Percentiles rank a stretch among this genome's conserved stretches.
Evolutionary conservation across 768 basidiomycete species (phyloP).

Genomic region (Hygrocybe punicea): DNA sequence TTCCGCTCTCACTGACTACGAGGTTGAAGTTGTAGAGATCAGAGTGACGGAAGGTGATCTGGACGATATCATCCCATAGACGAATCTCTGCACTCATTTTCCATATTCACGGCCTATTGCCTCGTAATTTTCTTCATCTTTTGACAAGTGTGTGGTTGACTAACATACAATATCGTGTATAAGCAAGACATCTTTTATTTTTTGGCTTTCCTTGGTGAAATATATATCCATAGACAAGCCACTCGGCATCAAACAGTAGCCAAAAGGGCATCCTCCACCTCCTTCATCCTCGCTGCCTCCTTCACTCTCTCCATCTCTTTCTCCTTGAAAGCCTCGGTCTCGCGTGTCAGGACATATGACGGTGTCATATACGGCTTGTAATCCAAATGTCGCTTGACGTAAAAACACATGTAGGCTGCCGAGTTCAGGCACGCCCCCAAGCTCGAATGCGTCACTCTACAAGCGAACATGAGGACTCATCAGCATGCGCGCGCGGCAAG

Average conservation of each 20-base stretch:
- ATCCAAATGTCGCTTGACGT: slow-evolving; percentile 84
- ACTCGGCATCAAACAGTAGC: slow-evolving; percentile 40
- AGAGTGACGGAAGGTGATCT: slow-evolving; percentile 76
- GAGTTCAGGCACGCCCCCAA: slow-evolving; percentile 67
- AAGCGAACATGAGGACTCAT: slow-evolving; percentile 10
- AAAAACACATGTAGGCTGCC: slow-evolving; percentile 92
- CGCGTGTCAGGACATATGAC: slow-evolving; percentile 61
- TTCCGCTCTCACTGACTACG: slow-evolving; percentile 68
- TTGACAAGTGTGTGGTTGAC: background rate
- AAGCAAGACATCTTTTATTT: background rate
- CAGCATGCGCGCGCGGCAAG: too few relatives aligned
- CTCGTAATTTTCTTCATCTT: slow-evolving; percentile 1
- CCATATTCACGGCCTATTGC: background rate
- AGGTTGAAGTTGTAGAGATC: slow-evolving; percentile 86
- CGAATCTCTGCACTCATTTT: slow-evolving; percentile 14
- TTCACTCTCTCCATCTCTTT: slow-evolving; percentile 53
- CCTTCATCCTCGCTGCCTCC: slow-evolving; percentile 54
- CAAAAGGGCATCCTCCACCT: slow-evolving; percentile 65
- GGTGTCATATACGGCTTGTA: slow-evolving; percentile 72
- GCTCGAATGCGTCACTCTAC: slow-evolving; percentile 67
- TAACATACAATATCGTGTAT: background rate
- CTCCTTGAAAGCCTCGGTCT: slow-evolving; percentile 62
- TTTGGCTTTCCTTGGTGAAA: background rate
- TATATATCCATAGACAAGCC: too few relatives aligned
- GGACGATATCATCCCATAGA: slow-evolving; percentile 67